These are phyloP conservation scores for Boletus vermiculosoides DNA, from an alignment of 768 basidiomycete genomes.

Conservation along the genomic window DNA sequence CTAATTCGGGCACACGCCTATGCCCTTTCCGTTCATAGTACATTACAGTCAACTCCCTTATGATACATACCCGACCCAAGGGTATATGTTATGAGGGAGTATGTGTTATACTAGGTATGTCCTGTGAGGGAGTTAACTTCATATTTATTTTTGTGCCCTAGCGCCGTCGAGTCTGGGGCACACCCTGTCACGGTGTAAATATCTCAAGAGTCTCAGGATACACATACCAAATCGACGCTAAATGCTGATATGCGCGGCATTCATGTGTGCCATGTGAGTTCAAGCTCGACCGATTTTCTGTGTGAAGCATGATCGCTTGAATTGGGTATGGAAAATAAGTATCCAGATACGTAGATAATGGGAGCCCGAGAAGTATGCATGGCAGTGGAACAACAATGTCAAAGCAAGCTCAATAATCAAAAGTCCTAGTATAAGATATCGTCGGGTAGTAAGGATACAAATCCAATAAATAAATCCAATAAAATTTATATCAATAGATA, in stretches of 20 bases:
- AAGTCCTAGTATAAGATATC: not conserved
- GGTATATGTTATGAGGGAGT: too few species aligned
- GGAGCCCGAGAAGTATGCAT: not conserved
- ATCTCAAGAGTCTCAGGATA: not conserved
- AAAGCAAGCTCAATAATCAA: not conserved
- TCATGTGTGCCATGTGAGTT: not conserved
- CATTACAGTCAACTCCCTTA: too few species aligned
- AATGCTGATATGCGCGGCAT: not conserved
- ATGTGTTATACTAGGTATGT: too few species aligned
- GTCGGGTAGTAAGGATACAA: not conserved
- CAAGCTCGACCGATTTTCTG: not conserved
- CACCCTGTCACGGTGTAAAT: not conserved
- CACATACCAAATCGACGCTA: not conserved
- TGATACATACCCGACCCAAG: too few species aligned
- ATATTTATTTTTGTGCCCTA: too few species aligned
- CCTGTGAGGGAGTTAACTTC: too few species aligned
- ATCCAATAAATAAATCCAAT: not conserved
- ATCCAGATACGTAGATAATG: not conserved
- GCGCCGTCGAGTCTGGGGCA: too few species aligned
- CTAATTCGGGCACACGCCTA: too few species aligned
- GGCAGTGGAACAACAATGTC: too few species aligned
- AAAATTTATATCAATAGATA: not conserved
- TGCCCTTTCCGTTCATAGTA: too few species aligned
- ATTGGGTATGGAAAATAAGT: not conserved
- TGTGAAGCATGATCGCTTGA: not conserved